These are phyloP conservation scores for Alternaria sp. DNA, from an alignment of 2,329 filamentous ascomycete species.

Conservation along the genomic window DNA sequence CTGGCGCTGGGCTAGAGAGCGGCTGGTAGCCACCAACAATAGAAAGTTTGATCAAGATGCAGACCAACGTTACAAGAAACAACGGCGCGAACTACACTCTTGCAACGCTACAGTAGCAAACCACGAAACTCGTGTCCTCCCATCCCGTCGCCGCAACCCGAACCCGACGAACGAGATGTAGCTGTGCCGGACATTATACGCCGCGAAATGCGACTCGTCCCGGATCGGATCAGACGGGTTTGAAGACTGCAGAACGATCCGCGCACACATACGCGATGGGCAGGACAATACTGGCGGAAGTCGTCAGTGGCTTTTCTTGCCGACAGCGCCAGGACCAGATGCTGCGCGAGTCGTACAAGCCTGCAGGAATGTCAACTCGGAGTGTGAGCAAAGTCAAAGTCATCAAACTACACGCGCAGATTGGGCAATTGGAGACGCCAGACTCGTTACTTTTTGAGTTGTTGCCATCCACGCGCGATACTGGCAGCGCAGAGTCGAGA, in stretches of 20 bases:
- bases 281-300: constrained; percentile 50
- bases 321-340: constrained; percentile 42
- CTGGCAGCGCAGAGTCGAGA: not conserved
- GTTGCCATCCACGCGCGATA: constrained; percentile 7
- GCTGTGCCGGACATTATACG: constrained; percentile 26
- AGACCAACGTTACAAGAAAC: constrained; percentile 11
- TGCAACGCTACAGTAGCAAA: constrained; percentile 7
- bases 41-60: not conserved
- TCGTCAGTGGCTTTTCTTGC: constrained; percentile 50
- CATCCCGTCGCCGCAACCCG: not conserved
- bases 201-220: constrained; percentile 36
- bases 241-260: constrained; percentile 48
- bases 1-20: constrained; percentile 23
- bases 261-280: constrained; percentile 42
- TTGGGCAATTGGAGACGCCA: constrained; percentile 39
- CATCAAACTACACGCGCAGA: constrained; percentile 30
- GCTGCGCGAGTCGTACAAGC: constrained; percentile 40
- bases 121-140: not conserved
- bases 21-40: not conserved
- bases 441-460: constrained; percentile 8
- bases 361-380: constrained; percentile 36
- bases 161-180: constrained; percentile 12
- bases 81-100: constrained; percentile 17
- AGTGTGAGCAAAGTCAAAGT: constrained; percentile 37
- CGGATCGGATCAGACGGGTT: constrained; percentile 47